Percentiles rank a stretch among this genome's conserved stretches.
phyloP scores from a whole-genome alignment of 768 basidiomycete genomes.

The Termitomyces sp. region DNA sequence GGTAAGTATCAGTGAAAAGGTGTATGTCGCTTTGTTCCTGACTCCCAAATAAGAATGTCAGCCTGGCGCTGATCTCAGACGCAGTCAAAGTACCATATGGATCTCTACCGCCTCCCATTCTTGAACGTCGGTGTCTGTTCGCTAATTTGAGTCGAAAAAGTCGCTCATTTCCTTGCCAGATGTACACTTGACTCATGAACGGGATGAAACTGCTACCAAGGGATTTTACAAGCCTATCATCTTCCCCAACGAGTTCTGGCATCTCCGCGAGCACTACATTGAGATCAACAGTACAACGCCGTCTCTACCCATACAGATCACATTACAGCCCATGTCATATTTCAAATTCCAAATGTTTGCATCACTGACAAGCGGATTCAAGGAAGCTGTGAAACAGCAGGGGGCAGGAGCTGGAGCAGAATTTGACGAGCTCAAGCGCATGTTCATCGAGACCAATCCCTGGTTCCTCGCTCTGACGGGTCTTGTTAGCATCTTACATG shows the following conservation, averaged over 20 bases:
- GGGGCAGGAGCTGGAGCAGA: conserved; percentile 60
- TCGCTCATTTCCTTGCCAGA: conserved; percentile 36
- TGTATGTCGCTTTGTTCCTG: not conserved
- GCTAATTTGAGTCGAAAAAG: not conserved
- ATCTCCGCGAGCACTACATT: conserved; percentile 71
- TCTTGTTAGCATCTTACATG: conserved; percentile 82
- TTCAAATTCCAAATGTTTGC: conserved; percentile 87
- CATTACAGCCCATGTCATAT: conserved; percentile 80
- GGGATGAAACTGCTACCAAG: conserved; percentile 59
- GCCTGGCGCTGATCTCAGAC: conserved; percentile 80
- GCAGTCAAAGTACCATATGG: conserved; percentile 44
- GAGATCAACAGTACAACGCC: conserved; percentile 85
- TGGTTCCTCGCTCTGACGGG: conserved; percentile 84
- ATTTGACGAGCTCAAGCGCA: conserved; percentile 92
- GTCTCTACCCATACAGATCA: conserved; percentile 72
- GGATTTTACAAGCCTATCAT: conserved; percentile 84
- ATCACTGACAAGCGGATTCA: conserved; percentile 80
- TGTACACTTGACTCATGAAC: conserved; percentile 51
- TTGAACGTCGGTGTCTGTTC: conserved; percentile 47
- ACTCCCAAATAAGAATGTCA: conserved; percentile 63
- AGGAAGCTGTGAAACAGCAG: conserved; percentile 78
- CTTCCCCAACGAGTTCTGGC: conserved; percentile 96
- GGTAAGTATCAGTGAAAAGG: conserved; percentile 31
- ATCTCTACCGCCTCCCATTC: conserved; percentile 52
- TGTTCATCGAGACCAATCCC: conserved; percentile 85